Evolutionary conservation across 352 stramenopile species (phyloP).

Genomic region (Saprolegnia diclina): DNA sequence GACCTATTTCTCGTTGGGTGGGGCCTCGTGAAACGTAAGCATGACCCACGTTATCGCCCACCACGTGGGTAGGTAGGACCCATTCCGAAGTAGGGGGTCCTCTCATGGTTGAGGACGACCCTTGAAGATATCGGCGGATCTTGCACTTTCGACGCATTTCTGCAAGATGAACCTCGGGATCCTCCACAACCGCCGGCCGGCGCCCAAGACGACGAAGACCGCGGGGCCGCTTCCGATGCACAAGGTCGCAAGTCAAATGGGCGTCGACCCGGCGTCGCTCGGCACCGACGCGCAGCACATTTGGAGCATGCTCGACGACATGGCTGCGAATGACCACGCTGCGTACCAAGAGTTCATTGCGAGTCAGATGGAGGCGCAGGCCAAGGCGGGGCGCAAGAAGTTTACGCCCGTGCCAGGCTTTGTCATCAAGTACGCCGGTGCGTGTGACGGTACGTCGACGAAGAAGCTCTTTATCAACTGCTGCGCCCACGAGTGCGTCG

Average conservation of each 20-base stretch:
- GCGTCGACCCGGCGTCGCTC: conserved; percentile 59
- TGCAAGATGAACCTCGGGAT: conserved; percentile 79
- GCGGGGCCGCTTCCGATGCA: conserved; percentile 57
- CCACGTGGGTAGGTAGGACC: too few species aligned
- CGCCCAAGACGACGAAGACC: conserved; percentile 34
- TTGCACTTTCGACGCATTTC: background rate
- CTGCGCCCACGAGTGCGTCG: conserved; percentile 65
- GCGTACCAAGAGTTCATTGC: conserved; percentile 75
- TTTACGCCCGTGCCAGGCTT: conserved; percentile 66
- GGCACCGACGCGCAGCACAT: conserved; percentile 54
- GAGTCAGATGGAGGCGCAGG: conserved; percentile 51
- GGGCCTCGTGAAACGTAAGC: background rate
- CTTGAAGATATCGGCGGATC: too few species aligned
- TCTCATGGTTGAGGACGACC: too few species aligned
- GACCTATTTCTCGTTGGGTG: background rate
- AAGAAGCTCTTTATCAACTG: conserved; percentile 79
- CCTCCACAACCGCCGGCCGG: conserved; percentile 66
- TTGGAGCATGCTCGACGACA: conserved; percentile 70
- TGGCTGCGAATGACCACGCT: conserved; percentile 58
- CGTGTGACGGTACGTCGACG: conserved; percentile 50
- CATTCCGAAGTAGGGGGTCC: background rate
- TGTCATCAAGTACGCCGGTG: conserved; percentile 63
- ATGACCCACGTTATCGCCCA: background rate
- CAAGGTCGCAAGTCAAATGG: conserved; percentile 80
- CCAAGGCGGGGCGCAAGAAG: conserved; percentile 31